Percentiles rank a stretch among this genome's conserved stretches.
phyloP scores from a whole-genome alignment of 2,329 filamentous ascomycete genomes.

The Zasmidium citrigriseum region DNA sequence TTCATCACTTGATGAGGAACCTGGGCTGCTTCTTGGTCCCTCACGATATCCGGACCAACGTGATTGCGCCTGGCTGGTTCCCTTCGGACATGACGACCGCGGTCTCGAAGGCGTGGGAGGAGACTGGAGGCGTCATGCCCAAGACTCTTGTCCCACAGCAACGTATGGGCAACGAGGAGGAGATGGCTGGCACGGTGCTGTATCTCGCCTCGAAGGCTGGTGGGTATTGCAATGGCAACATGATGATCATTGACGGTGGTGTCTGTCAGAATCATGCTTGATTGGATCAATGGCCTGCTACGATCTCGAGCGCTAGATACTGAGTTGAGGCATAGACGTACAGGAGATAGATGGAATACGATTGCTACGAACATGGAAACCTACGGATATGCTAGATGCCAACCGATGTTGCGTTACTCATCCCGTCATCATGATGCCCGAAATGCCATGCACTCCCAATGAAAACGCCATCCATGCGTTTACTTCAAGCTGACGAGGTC shows the following conservation, averaged over 20 bases:
- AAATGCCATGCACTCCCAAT: background rate
- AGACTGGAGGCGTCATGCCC: constrained; percentile 32
- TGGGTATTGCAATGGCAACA: constrained; percentile 56
- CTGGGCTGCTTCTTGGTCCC: constrained; percentile 44
- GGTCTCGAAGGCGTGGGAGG: constrained; percentile 37
- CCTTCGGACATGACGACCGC: constrained; percentile 49
- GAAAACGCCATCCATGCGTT: background rate
- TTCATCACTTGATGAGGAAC: constrained; percentile 48
- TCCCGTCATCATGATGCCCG: too few relatives aligned
- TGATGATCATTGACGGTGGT: constrained; percentile 52
- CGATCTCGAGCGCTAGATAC: too few relatives aligned
- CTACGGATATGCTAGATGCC: too few relatives aligned
- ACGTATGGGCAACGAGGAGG: constrained; percentile 40
- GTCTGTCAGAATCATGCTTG: constrained; percentile 20
- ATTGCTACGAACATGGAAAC: too few relatives aligned
- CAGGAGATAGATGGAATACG: too few relatives aligned
- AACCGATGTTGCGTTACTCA: too few relatives aligned
- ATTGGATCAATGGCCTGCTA: too few relatives aligned
- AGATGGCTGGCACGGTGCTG: constrained; percentile 52
- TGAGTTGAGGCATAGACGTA: too few relatives aligned
- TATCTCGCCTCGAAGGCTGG: constrained; percentile 55
- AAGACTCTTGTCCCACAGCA: constrained; percentile 30
- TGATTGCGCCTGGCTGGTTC: constrained; percentile 47
- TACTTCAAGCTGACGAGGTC: constrained; percentile 26
- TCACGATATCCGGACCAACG: constrained; percentile 49